Conservation (phyloP, 176 grass and related monocot species). For the Oryza meridionalis region DNA sequence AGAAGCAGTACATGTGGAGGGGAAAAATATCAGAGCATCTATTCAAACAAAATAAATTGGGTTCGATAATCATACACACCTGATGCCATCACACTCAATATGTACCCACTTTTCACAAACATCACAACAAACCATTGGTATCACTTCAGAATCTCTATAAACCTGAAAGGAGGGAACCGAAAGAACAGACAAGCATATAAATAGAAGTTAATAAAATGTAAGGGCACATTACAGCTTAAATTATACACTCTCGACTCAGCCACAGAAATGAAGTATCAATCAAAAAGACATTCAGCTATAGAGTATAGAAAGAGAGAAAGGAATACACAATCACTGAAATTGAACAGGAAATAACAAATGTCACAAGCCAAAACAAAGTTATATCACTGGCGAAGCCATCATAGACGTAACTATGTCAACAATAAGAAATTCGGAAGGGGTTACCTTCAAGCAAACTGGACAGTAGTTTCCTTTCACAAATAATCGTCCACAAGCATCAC, state of each 20-base stretch:
- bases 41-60: conserved; percentile 33
- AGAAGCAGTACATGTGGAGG: not conserved
- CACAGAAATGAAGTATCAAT: conserved; percentile 11
- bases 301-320: conserved; percentile 8
- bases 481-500: conserved; percentile 96
- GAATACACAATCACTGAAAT: not conserved
- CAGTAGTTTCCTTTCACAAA: conserved; percentile 99
- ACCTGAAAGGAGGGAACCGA: conserved; percentile 60
- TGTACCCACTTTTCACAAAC: conserved; percentile 99
- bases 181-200: conserved; percentile 16
- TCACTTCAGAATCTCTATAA: conserved; percentile 99
- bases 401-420: conserved; percentile 6
- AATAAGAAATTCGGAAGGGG: conserved; percentile 17
- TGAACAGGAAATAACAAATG: conserved; percentile 12
- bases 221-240: not conserved
- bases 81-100: conserved; percentile 96
- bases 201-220: conserved; percentile 33
- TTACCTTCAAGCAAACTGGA: conserved; percentile 96
- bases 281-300: conserved; percentile 27
- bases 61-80: conserved; percentile 45
- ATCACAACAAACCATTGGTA: conserved; percentile 98
- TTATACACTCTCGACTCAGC: not conserved
- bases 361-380: not conserved
- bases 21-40: conserved; percentile 13
- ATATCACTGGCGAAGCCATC: not conserved